Evolutionary conservation across 176 grass and related monocot species (phyloP), one percentile per base, ranked within the genome.

Genomic region (Dactylis glomerata): DNA sequence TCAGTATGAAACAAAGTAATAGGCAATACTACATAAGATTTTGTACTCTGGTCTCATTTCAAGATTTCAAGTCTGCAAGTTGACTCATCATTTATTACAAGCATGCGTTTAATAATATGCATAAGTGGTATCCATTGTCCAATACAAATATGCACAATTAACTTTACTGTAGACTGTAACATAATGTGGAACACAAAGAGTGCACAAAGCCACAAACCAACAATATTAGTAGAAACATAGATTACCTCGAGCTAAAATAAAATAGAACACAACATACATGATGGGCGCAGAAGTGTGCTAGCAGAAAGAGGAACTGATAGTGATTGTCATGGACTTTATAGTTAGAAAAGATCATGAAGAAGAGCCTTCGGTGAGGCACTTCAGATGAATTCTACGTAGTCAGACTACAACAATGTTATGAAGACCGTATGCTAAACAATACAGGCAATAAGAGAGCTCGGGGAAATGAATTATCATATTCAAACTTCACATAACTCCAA

Each of bases 31-130:
- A 38, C 46, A 63, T 88, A 36, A 36, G 46, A 80, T 80, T 61
- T 79, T 34, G 34, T 54, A 79, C 6, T 78, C 62, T 9, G 52
- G 47, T 6, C 44, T 65, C 80, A 22, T 59, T 73, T 65, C 55
- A 86, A 81, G 45, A 76, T 73, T 81, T 56, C 10, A 74, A 81
- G 42, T 56, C 27, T 56, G 50, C 14, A 84, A 83, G 73, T 26
- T 69, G 16, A 22, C 40, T 52, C 19, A 23, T 71, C 22, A 17
- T 77, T 38, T 71, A 71, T 31, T 51, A 76, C 73, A 47, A 71
- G 49, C 28, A 73, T 49, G 66, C 46, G 44, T 61, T 77, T 36
- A 54, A 76, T 20, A n/a, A 44, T 55, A 68, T 67, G 36, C 33
- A 67, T 41, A 77, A 85, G 23, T 52, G 62, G 16, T 52, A 34